These are phyloP conservation scores for Talaromyces sp. DNA, from an alignment of 2,329 filamentous ascomycete genomes.

Conservation along the genomic window DNA sequence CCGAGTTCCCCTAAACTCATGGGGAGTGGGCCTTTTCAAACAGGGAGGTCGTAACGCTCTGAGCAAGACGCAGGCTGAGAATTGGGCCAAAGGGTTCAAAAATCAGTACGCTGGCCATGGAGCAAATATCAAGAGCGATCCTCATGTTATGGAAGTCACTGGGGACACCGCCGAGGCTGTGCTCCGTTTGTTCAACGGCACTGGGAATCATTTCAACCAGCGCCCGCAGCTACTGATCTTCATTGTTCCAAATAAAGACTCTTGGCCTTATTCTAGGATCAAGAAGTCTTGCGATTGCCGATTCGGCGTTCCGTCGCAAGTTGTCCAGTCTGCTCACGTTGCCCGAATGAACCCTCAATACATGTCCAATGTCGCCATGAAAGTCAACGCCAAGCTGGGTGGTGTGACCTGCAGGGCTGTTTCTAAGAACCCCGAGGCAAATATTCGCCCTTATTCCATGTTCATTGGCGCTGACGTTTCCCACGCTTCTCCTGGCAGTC, in stretches of 20 bases:
- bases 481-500: slow-evolving; percentile 66
- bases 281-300: slow-evolving; percentile 88
- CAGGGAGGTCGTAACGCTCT: slow-evolving; percentile 44
- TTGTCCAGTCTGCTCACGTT: slow-evolving; percentile 68
- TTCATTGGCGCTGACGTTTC: slow-evolving; percentile 90
- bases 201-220: slow-evolving; percentile 48
- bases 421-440: slow-evolving; percentile 34
- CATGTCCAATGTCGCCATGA: slow-evolving; percentile 91
- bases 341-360: slow-evolving; percentile 70
- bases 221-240: slow-evolving; percentile 75
- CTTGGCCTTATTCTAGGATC: slow-evolving; percentile 70
- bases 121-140: slow-evolving; percentile 47
- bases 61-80: slow-evolving; percentile 39
- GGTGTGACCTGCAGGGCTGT: slow-evolving; percentile 62
- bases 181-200: slow-evolving; percentile 50
- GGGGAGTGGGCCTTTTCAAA: slow-evolving; percentile 68
- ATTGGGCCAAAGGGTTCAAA: slow-evolving; percentile 58
- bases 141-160: slow-evolving; percentile 38
- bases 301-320: slow-evolving; percentile 77
- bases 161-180: slow-evolving; percentile 50
- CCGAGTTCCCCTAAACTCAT: slow-evolving; percentile 56
- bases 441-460: slow-evolving; percentile 54
- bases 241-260: slow-evolving; percentile 66
- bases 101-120: slow-evolving; percentile 58
- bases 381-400: slow-evolving; percentile 92